These are phyloP conservation scores for Dunaliella primolecta DNA, from an alignment of 139 green algal species.

Conservation along the genomic window DNA sequence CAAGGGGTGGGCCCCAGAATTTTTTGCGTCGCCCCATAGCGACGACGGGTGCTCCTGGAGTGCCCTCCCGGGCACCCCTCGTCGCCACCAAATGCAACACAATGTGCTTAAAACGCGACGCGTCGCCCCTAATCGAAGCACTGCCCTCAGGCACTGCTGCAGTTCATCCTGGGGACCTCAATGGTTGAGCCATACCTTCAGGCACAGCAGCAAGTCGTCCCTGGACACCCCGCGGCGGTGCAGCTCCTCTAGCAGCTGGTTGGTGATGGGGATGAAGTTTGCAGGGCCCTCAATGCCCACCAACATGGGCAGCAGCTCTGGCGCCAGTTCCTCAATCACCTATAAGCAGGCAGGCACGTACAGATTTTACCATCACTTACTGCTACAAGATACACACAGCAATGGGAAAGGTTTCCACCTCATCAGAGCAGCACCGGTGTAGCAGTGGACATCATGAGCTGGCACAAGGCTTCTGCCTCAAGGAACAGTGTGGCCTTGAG, in stretches of 20 bases:
- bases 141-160: no score
- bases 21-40: no score
- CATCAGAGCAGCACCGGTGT: neutral
- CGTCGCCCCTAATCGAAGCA: no score
- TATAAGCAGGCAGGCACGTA: slow-evolving; percentile 43
- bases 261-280: slow-evolving; percentile 79
- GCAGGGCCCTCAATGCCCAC: slow-evolving; percentile 52
- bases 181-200: no score
- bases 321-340: slow-evolving; percentile 68
- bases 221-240: slow-evolving; percentile 65
- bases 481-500: no score
- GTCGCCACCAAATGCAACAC: no score
- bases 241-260: slow-evolving; percentile 70
- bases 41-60: no score
- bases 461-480: neutral
- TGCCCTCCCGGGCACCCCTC: no score
- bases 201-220: slow-evolving; percentile 49
- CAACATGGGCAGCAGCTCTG: slow-evolving; percentile 79
- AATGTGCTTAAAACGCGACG: no score
- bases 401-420: neutral
- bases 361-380: neutral
- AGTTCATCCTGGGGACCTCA: no score
- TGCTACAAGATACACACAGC: neutral
- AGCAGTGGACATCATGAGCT: neutral
- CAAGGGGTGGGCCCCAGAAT: no score